phyloP scores from a whole-genome alignment of 2,329 filamentous ascomycete species.

The Colletotrichum theobromicola region DNA sequence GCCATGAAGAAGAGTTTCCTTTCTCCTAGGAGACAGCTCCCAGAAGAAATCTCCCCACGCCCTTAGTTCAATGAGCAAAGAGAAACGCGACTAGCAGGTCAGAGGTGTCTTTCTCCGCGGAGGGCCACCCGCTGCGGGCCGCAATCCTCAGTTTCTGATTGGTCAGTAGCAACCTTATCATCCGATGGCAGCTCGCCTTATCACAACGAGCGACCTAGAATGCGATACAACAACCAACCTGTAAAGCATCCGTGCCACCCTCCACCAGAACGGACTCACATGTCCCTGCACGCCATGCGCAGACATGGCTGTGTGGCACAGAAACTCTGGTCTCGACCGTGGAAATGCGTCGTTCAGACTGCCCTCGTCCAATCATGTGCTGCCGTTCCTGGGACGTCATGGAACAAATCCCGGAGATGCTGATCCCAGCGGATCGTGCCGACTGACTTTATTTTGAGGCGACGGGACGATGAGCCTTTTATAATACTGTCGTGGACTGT shows the following conservation, averaged over 20 bases:
- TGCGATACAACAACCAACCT: background rate
- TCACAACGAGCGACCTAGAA: slow-evolving; percentile 1
- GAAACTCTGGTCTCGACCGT: slow-evolving; percentile 8
- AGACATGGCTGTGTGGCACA: background rate
- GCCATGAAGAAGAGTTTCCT: background rate
- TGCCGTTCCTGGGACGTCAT: background rate
- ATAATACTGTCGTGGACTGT: background rate
- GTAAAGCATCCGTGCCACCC: background rate
- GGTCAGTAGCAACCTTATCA: background rate
- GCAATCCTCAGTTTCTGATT: background rate
- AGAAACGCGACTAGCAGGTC: background rate
- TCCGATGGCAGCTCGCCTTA: slow-evolving; percentile 8
- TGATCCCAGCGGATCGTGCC: slow-evolving; percentile 13
- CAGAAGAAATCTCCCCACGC: background rate
- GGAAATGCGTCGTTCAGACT: slow-evolving; percentile 9
- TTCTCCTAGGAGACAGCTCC: slow-evolving; percentile 14
- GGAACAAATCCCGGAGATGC: slow-evolving; percentile 17
- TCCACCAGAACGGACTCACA: background rate
- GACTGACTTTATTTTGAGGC: slow-evolving; percentile 14
- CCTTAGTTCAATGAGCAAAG: background rate
- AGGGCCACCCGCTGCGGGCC: slow-evolving; percentile 16
- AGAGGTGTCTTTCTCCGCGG: slow-evolving; percentile 14
- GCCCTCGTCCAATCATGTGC: background rate
- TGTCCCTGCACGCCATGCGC: background rate
- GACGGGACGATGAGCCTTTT: slow-evolving; percentile 5